Base-by-base conservation (phyloP, 2,329 filamentous ascomycete species). In the Nothomitra cinnamomea region DNA sequence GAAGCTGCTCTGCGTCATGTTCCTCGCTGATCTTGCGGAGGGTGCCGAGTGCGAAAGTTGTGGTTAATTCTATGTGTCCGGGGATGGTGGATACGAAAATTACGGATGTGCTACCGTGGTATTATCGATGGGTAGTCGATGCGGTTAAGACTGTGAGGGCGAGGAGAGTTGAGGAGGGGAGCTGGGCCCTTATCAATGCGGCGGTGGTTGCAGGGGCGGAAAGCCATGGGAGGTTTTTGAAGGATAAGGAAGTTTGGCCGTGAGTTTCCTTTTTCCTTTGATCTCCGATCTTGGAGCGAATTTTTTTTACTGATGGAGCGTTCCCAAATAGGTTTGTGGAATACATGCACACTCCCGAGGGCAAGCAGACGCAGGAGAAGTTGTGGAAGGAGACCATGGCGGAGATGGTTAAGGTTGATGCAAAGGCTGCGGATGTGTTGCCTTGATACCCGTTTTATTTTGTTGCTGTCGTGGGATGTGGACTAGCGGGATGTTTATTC, bases 221-320 rank as follows among this genome's bases (percentile, higher is more conserved):
- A 21, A 59, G 56, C 17, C 61, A 63, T 52, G 60, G 61, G 1
- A 55, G 56, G 5, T 60, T 56, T 32, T 48, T 56, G 22, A 56
- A 54, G 1, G 59, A 62, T 10, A 61, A 54, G 56, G 21, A 56
- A 10, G 54, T 63, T 38, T 36, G 52, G 32, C 55, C 61, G 61
- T 63, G 55, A 60, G 61, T 62, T 43, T n/a, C n/a, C n/a, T n/a
- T n/a, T n/a, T n/a, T n/a, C n/a, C n/a, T n/a, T n/a, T n/a, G n/a
- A n/a, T n/a, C n/a, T n/a, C n/a, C n/a, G n/a, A n/a, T n/a, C n/a
- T n/a, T n/a, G n/a, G n/a, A n/a, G n/a, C 41, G 41, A 13, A 19
- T 24, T 45, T 45, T 24, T 45, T 19, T 4, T 45, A 5, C 8
- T 45, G 17, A 8, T 19, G 41, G 22, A 4, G 22, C 4, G 13